Evolutionary conservation across 352 stramenopile species (phyloP).

Genomic region (Pseudoperonospora humuli): DNA sequence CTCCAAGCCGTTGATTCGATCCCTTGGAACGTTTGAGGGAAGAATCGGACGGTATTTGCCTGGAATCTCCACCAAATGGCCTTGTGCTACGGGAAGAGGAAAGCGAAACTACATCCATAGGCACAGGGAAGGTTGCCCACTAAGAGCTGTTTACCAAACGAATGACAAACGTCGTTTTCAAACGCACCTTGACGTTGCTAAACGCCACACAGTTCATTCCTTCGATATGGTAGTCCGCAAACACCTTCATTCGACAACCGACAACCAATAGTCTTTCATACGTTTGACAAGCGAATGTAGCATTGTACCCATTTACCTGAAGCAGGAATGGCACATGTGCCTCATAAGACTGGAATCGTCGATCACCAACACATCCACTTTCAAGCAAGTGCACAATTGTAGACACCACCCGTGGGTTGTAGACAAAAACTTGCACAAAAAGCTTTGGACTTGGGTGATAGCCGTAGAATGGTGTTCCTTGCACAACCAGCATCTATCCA

Average conservation of each 20-base stretch:
- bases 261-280: background rate
- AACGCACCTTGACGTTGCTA: conserved; percentile 49
- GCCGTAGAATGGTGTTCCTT: conserved; percentile 85
- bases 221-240: conserved; percentile 90
- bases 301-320: conserved; percentile 36
- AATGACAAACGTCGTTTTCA: too few relatives aligned
- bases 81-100: conserved; percentile 47
- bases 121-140: too few relatives aligned
- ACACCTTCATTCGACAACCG: conserved; percentile 36
- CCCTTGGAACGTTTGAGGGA: conserved; percentile 26
- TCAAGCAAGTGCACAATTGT: conserved; percentile 79
- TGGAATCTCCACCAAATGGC: conserved; percentile 30
- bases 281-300: background rate
- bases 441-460: conserved; percentile 68
- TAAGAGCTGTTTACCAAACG: too few relatives aligned
- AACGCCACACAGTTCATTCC: conserved; percentile 85
- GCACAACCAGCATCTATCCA: conserved; percentile 74
- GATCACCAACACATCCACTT: conserved; percentile 61
- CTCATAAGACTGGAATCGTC: conserved; percentile 83
- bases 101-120: conserved; percentile 44
- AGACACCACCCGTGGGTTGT: conserved; percentile 58
- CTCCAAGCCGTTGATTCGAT: conserved; percentile 30
- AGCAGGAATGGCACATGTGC: conserved; percentile 85
- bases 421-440: conserved; percentile 87
- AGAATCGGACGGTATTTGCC: conserved; percentile 26